Conservation (phyloP, 441 rosid genomes). For the Gossypium schwendimanii region DNA sequence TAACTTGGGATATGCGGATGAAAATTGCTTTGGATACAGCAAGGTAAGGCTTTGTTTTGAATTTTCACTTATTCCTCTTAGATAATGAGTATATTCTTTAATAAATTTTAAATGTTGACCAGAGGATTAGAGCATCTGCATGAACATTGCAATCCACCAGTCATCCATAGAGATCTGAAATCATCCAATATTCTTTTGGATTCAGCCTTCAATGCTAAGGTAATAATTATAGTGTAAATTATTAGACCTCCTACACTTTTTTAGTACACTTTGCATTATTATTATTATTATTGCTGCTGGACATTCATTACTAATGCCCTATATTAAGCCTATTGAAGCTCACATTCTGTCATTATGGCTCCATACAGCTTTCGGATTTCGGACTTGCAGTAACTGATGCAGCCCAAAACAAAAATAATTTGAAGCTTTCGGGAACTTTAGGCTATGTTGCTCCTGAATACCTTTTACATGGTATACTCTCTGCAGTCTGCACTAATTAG, state of each 20-base stretch:
- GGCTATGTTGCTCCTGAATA: constrained; percentile 96
- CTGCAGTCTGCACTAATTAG: neutral
- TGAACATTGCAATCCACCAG: constrained; percentile 76
- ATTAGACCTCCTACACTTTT: neutral
- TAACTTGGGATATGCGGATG: constrained; percentile 82
- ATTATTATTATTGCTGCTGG: neutral
- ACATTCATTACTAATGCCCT: constrained; percentile 8
- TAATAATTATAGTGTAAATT: constrained; percentile 16
- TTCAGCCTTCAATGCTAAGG: constrained; percentile 85
- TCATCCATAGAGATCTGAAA: constrained; percentile 96
- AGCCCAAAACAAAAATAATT: constrained; percentile 53
- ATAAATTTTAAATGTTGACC: constrained; percentile 26
- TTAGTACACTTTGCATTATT: neutral
- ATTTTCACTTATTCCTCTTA: neutral
- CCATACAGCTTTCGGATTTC: constrained; percentile 83
- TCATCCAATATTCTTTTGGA: constrained; percentile 86
- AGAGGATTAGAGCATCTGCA: constrained; percentile 90
- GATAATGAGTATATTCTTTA: neutral
- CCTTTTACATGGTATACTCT: constrained; percentile 59
- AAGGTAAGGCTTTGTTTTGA: constrained; percentile 39
- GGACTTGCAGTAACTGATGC: constrained; percentile 81
- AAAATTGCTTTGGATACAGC: constrained; percentile 84
- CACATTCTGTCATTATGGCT: constrained; percentile 4
- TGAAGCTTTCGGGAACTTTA: constrained; percentile 84
- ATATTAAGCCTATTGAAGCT: neutral